These are phyloP conservation scores for Backusella parvicylindrica DNA, from an alignment of 192 early-diverging fungal genomes.

Conservation along the genomic window DNA sequence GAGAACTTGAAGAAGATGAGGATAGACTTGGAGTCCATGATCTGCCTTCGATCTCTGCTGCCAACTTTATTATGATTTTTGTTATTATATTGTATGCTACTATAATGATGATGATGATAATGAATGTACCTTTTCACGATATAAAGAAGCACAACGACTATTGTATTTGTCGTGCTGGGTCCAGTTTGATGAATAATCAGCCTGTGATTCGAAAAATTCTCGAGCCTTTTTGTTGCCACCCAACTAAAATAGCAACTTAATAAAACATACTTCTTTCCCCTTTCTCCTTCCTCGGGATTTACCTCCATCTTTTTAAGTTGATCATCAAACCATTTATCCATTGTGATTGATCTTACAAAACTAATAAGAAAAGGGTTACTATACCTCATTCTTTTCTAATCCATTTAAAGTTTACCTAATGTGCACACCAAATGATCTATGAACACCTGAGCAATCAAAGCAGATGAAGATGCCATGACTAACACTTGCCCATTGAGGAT, in stretches of 20 bases:
- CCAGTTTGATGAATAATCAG: slow-evolving; percentile 74
- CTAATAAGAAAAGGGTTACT: slow-evolving; percentile 25
- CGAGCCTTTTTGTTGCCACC: slow-evolving; percentile 89
- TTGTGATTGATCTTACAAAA: slow-evolving; percentile 96
- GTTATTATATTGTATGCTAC: neutral
- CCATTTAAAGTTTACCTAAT: slow-evolving; percentile 48
- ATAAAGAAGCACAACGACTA: slow-evolving; percentile 77
- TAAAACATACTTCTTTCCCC: neutral
- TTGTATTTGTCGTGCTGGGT: slow-evolving; percentile 84
- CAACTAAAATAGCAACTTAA: slow-evolving; percentile 30
- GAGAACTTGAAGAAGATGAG: slow-evolving; percentile 13
- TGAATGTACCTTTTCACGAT: slow-evolving; percentile 78
- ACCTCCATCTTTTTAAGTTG: slow-evolving; percentile 92
- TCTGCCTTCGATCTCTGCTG: slow-evolving; percentile 55
- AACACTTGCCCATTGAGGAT: slow-evolving; percentile 89
- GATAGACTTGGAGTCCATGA: slow-evolving; percentile 47
- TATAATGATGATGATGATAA: neutral
- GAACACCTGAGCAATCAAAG: slow-evolving; percentile 89
- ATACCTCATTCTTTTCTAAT: neutral
- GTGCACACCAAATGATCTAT: slow-evolving; percentile 79
- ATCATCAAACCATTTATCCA: slow-evolving; percentile 97
- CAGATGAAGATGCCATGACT: slow-evolving; percentile 96
- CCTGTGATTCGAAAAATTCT: slow-evolving; percentile 80
- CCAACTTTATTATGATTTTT: slow-evolving; percentile 31
- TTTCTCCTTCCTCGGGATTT: slow-evolving; percentile 4